Conservation (phyloP, 257 asterid species). For the Osmanthus fragrans region DNA sequence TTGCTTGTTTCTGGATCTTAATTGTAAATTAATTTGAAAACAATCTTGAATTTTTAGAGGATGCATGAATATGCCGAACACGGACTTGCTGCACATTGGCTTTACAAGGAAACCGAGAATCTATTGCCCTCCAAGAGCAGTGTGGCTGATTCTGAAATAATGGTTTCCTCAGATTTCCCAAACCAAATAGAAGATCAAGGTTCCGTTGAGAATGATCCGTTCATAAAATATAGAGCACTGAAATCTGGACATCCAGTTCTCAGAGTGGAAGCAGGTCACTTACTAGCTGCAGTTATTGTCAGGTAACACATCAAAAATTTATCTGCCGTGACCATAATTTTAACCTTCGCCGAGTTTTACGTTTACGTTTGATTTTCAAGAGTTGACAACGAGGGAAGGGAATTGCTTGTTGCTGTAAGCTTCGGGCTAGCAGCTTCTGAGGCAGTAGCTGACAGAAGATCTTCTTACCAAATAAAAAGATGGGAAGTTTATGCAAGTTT, state of each 20-base stretch:
- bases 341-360: slow-evolving; percentile 20
- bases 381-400: slow-evolving; percentile 79
- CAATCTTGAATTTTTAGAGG: slow-evolving; percentile 45
- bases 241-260: slow-evolving; percentile 96
- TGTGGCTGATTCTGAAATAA: slow-evolving; percentile 44
- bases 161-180: slow-evolving; percentile 43
- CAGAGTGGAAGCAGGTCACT: slow-evolving; percentile 93
- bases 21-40: background rate
- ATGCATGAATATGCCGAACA: slow-evolving; percentile 98
- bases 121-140: slow-evolving; percentile 52
- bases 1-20: background rate
- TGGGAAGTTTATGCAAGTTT: slow-evolving; percentile 93
- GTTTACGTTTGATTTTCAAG: slow-evolving; percentile 45
- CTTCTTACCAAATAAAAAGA: slow-evolving; percentile 67
- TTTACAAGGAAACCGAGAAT: slow-evolving; percentile 84
- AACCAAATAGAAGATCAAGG: slow-evolving; percentile 58
- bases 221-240: slow-evolving; percentile 56
- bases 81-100: slow-evolving; percentile 99
- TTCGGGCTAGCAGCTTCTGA: slow-evolving; percentile 81
- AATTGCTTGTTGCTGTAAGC: slow-evolving; percentile 93
- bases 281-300: slow-evolving; percentile 90
- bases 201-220: slow-evolving; percentile 48
- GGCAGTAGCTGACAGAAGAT: slow-evolving; percentile 89
- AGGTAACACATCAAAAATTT: slow-evolving; percentile 49
- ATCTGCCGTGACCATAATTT: slow-evolving; percentile 13